Percentiles rank a stretch among this genome's conserved stretches.
phyloP scores from a whole-genome alignment of 345 rosid species.

The Triadica sebifera region DNA sequence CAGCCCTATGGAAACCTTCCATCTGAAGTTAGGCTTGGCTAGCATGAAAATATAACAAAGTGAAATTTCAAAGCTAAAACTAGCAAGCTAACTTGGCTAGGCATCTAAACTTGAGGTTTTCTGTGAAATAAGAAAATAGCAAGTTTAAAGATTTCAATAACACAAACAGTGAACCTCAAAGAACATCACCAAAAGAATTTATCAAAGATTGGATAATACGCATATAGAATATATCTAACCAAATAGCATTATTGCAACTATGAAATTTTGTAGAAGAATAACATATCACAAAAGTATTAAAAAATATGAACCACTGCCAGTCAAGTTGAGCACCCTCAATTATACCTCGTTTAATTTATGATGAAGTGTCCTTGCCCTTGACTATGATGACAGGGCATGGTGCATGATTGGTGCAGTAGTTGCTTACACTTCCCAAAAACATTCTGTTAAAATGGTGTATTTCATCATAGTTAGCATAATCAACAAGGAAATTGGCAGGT shows the following conservation, averaged over 20 bases:
- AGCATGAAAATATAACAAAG: too few species aligned
- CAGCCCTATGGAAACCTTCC: too few species aligned
- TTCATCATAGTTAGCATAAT: neutral
- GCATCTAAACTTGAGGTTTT: too few species aligned
- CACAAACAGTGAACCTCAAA: too few species aligned
- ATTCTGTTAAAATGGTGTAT: conserved; percentile 44
- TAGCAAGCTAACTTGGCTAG: too few species aligned
- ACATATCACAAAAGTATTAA: neutral
- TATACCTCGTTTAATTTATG: conserved; percentile 38
- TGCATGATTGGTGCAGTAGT: conserved; percentile 76
- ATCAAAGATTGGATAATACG: too few species aligned
- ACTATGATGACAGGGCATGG: conserved; percentile 71
- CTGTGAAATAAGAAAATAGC: too few species aligned
- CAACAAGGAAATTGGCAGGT: neutral
- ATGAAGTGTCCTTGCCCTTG: conserved; percentile 55
- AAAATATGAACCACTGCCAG: neutral
- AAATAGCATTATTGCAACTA: neutral
- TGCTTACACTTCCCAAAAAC: conserved; percentile 96
- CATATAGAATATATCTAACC: neutral
- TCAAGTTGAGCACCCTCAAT: neutral
- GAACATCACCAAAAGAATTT: too few species aligned
- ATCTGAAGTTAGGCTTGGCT: too few species aligned
- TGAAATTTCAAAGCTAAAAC: too few species aligned
- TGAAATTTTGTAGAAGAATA: neutral
- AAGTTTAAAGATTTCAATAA: too few species aligned